These are phyloP conservation scores for Neltuma alba DNA, from an alignment of 306 rosid genomes.

Conservation along the genomic window DNA sequence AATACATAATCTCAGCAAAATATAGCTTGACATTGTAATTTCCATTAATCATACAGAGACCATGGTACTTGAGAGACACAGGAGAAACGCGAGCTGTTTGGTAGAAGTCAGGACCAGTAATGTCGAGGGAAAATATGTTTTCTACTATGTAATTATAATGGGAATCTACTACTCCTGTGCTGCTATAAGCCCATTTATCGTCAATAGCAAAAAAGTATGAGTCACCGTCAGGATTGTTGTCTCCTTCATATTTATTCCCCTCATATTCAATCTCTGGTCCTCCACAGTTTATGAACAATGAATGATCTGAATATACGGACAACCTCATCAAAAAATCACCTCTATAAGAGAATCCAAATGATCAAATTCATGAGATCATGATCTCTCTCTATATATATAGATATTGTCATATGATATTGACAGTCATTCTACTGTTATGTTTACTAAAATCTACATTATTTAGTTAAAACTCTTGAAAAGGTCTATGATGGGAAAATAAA, in stretches of 20 bases:
- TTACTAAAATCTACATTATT: too few species aligned
- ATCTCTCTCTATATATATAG: too few species aligned
- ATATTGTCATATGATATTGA: too few species aligned
- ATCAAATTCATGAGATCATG: too few species aligned
- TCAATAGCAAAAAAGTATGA: constrained; percentile 29
- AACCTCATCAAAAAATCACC: constrained; percentile 5
- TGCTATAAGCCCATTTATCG: constrained; percentile 68
- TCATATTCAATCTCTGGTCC: constrained; percentile 36
- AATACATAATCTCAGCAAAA: constrained; percentile 70
- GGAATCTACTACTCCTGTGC: constrained; percentile 49
- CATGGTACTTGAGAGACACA: constrained; percentile 67
- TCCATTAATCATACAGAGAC: constrained; percentile 64
- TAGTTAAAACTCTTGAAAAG: too few species aligned
- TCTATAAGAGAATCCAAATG: not conserved
- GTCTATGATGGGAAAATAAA: too few species aligned
- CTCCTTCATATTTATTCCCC: constrained; percentile 51
- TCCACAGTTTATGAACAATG: constrained; percentile 35
- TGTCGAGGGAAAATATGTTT: not conserved
- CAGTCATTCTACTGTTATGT: too few species aligned
- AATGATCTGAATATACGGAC: constrained; percentile 43
- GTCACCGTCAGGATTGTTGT: constrained; percentile 28
- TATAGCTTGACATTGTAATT: constrained; percentile 72
- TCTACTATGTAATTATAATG: not conserved
- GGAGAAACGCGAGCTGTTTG: not conserved
- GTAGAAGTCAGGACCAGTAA: not conserved